Percentiles rank a stretch among this genome's conserved stretches.
These are phyloP conservation scores for Wickerhamiella bombiphila DNA, from an alignment of 805 yeast genomes.

Conservation along the genomic window DNA sequence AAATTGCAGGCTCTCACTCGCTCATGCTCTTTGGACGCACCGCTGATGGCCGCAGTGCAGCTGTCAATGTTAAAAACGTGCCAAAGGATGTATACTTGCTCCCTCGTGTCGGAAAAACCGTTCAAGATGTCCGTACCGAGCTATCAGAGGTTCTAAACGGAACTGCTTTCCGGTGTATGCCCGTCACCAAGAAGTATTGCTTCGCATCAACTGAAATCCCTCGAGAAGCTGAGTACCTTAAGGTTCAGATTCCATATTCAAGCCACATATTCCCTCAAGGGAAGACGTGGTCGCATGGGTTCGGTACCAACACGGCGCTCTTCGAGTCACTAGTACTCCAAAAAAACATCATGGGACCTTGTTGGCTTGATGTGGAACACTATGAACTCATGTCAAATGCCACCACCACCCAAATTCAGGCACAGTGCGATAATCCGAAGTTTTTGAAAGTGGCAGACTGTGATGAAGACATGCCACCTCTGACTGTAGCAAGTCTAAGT, in stretches of 20 bases:
- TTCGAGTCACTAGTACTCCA: slow-evolving; percentile 80
- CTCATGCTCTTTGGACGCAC: slow-evolving; percentile 73
- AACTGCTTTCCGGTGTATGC: slow-evolving; percentile 43
- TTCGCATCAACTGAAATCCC: slow-evolving; percentile 78
- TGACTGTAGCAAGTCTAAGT: slow-evolving; percentile 60
- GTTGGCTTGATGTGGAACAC: slow-evolving; percentile 71
- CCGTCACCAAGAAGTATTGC: slow-evolving; percentile 66
- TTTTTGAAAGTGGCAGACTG: slow-evolving; percentile 30
- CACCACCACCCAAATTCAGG: slow-evolving; percentile 62
- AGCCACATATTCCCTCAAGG: slow-evolving; percentile 33
- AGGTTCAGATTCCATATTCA: slow-evolving; percentile 56
- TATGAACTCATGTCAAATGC: slow-evolving; percentile 52
- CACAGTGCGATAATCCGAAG: slow-evolving; percentile 30
- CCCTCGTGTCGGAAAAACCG: slow-evolving; percentile 36
- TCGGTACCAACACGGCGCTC: slow-evolving; percentile 58
- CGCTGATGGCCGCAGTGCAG: slow-evolving; percentile 43
- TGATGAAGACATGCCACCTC: slow-evolving; percentile 38
- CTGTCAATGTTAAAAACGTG: slow-evolving; percentile 56
- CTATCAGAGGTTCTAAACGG: slow-evolving; percentile 47
- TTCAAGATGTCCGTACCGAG: slow-evolving; percentile 55
- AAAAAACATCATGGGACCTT: slow-evolving; percentile 87
- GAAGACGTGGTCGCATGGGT: slow-evolving; percentile 59
- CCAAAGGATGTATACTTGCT: slow-evolving; percentile 61
- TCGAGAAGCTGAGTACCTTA: slow-evolving; percentile 59
- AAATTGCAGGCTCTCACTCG: slow-evolving; percentile 39